Base-by-base conservation (phyloP, 345 rosid genomes). In the Citrus maxima region DNA sequence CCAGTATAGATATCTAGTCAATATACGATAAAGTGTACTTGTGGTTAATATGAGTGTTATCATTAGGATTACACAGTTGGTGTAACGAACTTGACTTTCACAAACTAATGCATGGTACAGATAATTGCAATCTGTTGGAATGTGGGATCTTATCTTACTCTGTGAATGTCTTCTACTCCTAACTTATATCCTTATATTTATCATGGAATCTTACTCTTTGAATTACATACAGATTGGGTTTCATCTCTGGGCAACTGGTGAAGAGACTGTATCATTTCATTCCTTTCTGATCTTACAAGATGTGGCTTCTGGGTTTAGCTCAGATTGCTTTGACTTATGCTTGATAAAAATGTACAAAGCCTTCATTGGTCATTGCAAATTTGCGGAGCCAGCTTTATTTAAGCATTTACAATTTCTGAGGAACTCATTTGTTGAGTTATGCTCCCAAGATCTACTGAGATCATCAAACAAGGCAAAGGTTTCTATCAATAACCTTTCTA, bases 241-340 rank as follows among this genome's bases (percentile, higher is more conserved):
- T 80, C 91, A 91, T 82, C 72, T 94, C 75, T 94, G 99, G 99
- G 90, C 90, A 72, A 93, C 95, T 0, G 86, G 97, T 74, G 88
- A 90, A 78, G 89, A 80, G 78, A 79, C 68, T 70, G 80, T 89
- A 62, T 88, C 97, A 5, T 80, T 81, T 74, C 85, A 83, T 46
- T 86, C 97, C 63, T 90, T 88, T 86, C 85, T 89, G 64, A 46
- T 91, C 70, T 85, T 93, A 65, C 88, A 81, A 81, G 95, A 85
- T 66, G 91, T 93, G 80, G 85, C 89, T 74, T 62, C 76, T 77
- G 85, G 84, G 60, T 94, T 88, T 64, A 87, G 85, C 83, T 85
- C 89, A 3, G 92, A 91, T 68, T 89, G 89, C 80, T 89, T 89
- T 49, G 87, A 89, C 28, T 73, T 79, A 54, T 93, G 97, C 87